These are phyloP conservation scores for Phoma herbarum DNA, from an alignment of 2,329 filamentous ascomycete species.

Conservation along the genomic window DNA sequence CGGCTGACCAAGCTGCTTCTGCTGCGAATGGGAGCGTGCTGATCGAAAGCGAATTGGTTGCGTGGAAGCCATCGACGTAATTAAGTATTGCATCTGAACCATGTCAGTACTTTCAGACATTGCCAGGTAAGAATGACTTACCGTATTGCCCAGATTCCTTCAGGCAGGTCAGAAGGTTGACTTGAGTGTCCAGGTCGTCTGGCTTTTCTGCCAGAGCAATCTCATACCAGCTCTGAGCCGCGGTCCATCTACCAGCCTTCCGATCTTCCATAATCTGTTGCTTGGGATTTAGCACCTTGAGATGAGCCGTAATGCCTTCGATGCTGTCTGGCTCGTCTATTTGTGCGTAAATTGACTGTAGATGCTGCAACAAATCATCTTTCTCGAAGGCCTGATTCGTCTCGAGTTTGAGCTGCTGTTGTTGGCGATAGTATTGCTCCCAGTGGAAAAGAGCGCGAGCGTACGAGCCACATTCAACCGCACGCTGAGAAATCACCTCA, in stretches of 20 bases:
- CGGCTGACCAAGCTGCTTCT: slow-evolving; percentile 91
- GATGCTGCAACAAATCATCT: slow-evolving; percentile 73
- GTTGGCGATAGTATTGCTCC: slow-evolving; percentile 83
- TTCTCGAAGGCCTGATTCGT: slow-evolving; percentile 61
- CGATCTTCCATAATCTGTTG: slow-evolving; percentile 93
- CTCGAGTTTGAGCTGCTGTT: slow-evolving; percentile 51
- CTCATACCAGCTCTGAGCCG: slow-evolving; percentile 98
- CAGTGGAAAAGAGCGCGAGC: slow-evolving; percentile 92
- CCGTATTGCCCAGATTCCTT: slow-evolving; percentile 96
- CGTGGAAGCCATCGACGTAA: slow-evolving; percentile 80
- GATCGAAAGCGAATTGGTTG: slow-evolving; percentile 36
- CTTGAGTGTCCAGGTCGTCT: slow-evolving; percentile 77
- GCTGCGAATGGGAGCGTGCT: slow-evolving; percentile 81
- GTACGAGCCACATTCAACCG: slow-evolving; percentile 93
- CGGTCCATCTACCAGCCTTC: slow-evolving; percentile 91
- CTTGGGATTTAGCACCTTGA: slow-evolving; percentile 87
- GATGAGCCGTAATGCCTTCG: slow-evolving; percentile 88
- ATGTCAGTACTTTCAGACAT: slow-evolving; percentile 28
- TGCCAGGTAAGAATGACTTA: slow-evolving; percentile 52
- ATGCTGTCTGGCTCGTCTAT: slow-evolving; percentile 98
- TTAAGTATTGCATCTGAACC: slow-evolving; percentile 79
- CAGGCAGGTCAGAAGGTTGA: slow-evolving; percentile 85
- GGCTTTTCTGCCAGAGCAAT: slow-evolving; percentile 84
- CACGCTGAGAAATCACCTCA: slow-evolving; percentile 78
- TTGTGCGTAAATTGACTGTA: slow-evolving; percentile 94